Conservation (phyloP, 108 stramenopile genomes). For the Skeletonema tropicum region DNA sequence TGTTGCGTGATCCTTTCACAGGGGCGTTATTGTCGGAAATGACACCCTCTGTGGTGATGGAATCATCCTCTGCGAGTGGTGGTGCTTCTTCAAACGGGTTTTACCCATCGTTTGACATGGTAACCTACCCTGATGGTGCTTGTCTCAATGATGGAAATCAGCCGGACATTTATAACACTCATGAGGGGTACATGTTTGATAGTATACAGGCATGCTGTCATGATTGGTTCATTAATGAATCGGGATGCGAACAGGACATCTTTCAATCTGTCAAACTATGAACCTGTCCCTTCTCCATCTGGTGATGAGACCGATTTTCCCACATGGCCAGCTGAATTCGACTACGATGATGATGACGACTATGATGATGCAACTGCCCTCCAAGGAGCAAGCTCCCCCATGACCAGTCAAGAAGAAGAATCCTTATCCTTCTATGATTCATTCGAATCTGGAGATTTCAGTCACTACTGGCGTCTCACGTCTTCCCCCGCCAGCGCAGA, state of each 20-base stretch:
- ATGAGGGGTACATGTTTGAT: slow-evolving; percentile 25
- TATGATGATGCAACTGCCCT: not conserved
- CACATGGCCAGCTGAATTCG: slow-evolving; percentile 4
- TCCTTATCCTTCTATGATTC: slow-evolving; percentile 30
- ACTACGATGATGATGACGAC: not conserved
- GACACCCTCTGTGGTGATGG: not conserved
- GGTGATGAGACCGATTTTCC: slow-evolving; percentile 1
- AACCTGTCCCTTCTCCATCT: not conserved
- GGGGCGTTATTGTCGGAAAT: not conserved
- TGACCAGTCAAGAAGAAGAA: slow-evolving; percentile 7
- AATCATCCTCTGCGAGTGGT: not conserved
- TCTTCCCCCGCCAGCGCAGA: slow-evolving; percentile 7
- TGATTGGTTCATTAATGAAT: slow-evolving; percentile 35
- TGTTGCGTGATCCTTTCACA: not conserved
- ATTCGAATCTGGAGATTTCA: slow-evolving; percentile 39
- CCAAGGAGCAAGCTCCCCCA: not conserved
- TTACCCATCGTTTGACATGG: slow-evolving; percentile 41
- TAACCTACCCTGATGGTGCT: slow-evolving; percentile 32
- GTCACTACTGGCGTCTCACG: slow-evolving; percentile 19
- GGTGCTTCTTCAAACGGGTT: not conserved
- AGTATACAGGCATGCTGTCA: slow-evolving; percentile 17
- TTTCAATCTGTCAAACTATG: not conserved
- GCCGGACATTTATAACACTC: slow-evolving; percentile 10
- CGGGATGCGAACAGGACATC: slow-evolving; percentile 8
- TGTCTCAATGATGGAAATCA: slow-evolving; percentile 36